Conservation (phyloP, 495 filamentous ascomycete species). For the Hypoxylon rickii region DNA sequence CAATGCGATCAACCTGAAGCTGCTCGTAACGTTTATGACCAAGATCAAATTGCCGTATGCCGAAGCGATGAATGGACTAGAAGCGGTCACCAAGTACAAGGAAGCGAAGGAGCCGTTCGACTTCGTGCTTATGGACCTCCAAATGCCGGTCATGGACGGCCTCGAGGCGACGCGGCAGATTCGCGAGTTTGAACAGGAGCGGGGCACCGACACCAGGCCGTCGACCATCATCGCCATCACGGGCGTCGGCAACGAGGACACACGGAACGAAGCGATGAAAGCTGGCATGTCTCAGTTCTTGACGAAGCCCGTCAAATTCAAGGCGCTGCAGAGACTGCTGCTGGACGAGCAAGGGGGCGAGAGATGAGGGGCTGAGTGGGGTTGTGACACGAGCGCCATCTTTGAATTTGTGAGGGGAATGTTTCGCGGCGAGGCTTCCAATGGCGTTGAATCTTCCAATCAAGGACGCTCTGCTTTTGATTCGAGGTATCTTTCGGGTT, state of each 20-base stretch:
- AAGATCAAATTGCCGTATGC: conserved; percentile 49
- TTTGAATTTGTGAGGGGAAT: too few species aligned
- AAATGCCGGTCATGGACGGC: conserved; percentile 70
- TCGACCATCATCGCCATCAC: conserved; percentile 71
- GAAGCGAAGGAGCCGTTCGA: conserved; percentile 45
- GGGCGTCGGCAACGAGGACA: conserved; percentile 65
- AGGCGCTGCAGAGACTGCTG: conserved; percentile 22
- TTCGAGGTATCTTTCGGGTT: too few species aligned
- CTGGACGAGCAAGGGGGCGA: conserved; percentile 1
- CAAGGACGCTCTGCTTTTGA: too few species aligned
- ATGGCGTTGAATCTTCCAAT: too few species aligned
- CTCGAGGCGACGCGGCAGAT: conserved; percentile 62
- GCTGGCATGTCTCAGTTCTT: conserved; percentile 71
- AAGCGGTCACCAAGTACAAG: conserved; percentile 48
- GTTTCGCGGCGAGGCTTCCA: too few species aligned
- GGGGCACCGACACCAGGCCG: conserved; percentile 25
- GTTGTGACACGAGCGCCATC: too few species aligned
- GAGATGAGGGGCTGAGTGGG: neutral
- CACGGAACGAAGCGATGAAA: conserved; percentile 65
- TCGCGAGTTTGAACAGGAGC: conserved; percentile 53
- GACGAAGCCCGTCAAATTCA: conserved; percentile 67
- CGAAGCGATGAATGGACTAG: conserved; percentile 49
- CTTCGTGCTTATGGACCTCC: conserved; percentile 67
- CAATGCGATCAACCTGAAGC: conserved; percentile 75
- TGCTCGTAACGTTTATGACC: conserved; percentile 64